Conservation (phyloP, 805 yeast species). For the Wickerhamomyces silvicola region DNA sequence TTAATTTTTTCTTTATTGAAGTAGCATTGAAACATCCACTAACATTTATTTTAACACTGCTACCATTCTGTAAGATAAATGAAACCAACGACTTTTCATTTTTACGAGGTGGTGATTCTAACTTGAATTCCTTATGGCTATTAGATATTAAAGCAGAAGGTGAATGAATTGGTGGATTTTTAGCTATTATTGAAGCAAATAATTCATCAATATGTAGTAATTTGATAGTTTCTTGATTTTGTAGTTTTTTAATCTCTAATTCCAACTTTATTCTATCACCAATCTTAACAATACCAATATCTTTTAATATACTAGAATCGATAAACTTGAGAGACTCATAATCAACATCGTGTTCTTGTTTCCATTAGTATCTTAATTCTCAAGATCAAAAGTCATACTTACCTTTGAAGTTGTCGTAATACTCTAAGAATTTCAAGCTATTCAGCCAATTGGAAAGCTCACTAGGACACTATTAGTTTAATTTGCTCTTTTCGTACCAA, state of each 20-base stretch:
- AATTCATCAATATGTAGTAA: slow-evolving; percentile 10
- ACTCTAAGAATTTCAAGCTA: slow-evolving; percentile 3
- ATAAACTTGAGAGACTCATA: slow-evolving; percentile 24
- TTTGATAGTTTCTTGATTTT: slow-evolving; percentile 9
- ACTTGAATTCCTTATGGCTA: slow-evolving; percentile 13
- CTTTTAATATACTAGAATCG: slow-evolving; percentile 62
- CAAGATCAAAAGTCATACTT: neutral
- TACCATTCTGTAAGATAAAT: slow-evolving; percentile 71
- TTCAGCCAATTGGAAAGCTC: slow-evolving; percentile 10
- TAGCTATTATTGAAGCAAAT: slow-evolving; percentile 5
- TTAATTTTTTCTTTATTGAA: slow-evolving; percentile 63
- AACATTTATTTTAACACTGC: slow-evolving; percentile 59
- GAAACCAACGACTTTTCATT: slow-evolving; percentile 36
- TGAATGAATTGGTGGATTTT: slow-evolving; percentile 1
- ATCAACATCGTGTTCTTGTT: slow-evolving; percentile 11
- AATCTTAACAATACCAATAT: slow-evolving; percentile 65
- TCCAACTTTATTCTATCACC: slow-evolving; percentile 79
- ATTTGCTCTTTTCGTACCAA: no score
- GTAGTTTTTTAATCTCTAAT: slow-evolving; percentile 44
- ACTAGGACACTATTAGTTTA: no score
- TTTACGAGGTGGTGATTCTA: slow-evolving; percentile 14
- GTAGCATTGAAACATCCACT: slow-evolving; percentile 78
- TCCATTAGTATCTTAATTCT: neutral
- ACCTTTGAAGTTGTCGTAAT: slow-evolving; percentile 7
- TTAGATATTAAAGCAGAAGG: slow-evolving; percentile 2